Base-by-base conservation (phyloP, 2,329 filamentous ascomycete genomes). In the Beauveria caledonica region DNA sequence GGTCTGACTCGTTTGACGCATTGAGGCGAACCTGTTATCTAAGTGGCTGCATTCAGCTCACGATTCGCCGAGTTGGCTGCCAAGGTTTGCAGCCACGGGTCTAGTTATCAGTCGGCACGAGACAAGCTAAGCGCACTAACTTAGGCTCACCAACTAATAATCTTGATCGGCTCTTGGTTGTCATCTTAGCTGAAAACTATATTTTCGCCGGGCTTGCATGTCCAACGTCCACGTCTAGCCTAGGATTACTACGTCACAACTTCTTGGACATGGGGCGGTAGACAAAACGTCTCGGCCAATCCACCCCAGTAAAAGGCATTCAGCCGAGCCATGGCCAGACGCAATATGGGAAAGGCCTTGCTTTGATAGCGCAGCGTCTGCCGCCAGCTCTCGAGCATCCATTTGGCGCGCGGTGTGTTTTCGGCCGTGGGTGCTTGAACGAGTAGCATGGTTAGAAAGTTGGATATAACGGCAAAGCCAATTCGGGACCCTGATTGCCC, bases 361-460 rank as follows among this genome's bases (percentile, higher is more conserved):
- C 62, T 59, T 36, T 64, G 62, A 33, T 61, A 40, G n/a, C 58
- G 58, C 6, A 61, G 17, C 17, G 56, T 60, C 23, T 62, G 53
- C 7, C 62, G 57, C 62, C 62, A 64, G 29, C 55, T 60, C 36
- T 64, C 58, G 10, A 64, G 62, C 58, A 64, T 60, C 45, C 54
- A 58, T 51, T 62, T 64, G 4, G 62, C 62, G 2, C 56, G 55
- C 6, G 62, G 50, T 10, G 58, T 59, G 46, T 62, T 64, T 29
- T 64, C 61, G 5, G 54, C 53, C 3, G 52, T 61, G 9, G 63
- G 63, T 6, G 63, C 62, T 45, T 64, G 63, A 3, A 64, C 60
- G 3, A 63, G 59, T 4, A 64, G 60, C 21, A 63, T 23, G 19
- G 56, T 58, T n/a, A 64, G 58, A 52, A 64, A 64, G 45, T 63